These are phyloP conservation scores for Pterulicium gracile DNA, from an alignment of 1,284 basidiomycete genomes.

Conservation along the genomic window DNA sequence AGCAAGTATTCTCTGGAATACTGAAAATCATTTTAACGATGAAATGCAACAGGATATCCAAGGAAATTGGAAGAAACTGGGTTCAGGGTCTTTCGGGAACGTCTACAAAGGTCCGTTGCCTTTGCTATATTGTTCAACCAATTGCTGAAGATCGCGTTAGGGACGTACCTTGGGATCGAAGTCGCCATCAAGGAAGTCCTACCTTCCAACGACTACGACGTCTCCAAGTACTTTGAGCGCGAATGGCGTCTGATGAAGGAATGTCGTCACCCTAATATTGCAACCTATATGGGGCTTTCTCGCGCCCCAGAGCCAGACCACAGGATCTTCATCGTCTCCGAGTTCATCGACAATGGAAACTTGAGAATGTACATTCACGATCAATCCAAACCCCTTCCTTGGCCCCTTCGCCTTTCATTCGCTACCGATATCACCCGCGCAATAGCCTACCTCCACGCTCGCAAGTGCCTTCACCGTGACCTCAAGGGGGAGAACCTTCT, in stretches of 20 bases:
- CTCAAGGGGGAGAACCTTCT: slow-evolving; percentile 97
- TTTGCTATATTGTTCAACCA: slow-evolving; percentile 1
- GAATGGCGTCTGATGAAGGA: slow-evolving; percentile 97
- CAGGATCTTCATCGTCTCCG: slow-evolving; percentile 83
- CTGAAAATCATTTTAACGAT: slow-evolving; percentile 4
- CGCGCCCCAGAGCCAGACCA: slow-evolving; percentile 76
- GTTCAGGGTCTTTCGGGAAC: slow-evolving; percentile 86
- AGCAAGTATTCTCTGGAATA: slow-evolving; percentile 7
- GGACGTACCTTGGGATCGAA: slow-evolving; percentile 86
- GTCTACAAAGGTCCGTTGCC: slow-evolving; percentile 69
- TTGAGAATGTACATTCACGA: slow-evolving; percentile 81
- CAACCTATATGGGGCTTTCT: slow-evolving; percentile 89
- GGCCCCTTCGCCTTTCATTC: slow-evolving; percentile 87
- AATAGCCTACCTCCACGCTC: slow-evolving; percentile 92
- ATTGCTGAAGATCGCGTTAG: slow-evolving; percentile 25
- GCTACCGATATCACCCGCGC: slow-evolving; percentile 91
- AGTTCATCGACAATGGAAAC: slow-evolving; percentile 83
- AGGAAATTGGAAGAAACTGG: slow-evolving; percentile 80
- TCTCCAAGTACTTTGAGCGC: slow-evolving; percentile 94
- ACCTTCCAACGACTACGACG: slow-evolving; percentile 83
- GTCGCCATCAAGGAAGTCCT: slow-evolving; percentile 95
- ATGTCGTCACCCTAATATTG: slow-evolving; percentile 86
- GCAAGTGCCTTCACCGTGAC: slow-evolving; percentile 81
- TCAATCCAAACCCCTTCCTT: slow-evolving; percentile 72
- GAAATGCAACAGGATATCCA: slow-evolving; percentile 62